A percentile compares a stretch with the other conserved stretches of the same genome.
phyloP scores from a whole-genome alignment of 306 rosid genomes.

The Casuarina equisetifolia region DNA sequence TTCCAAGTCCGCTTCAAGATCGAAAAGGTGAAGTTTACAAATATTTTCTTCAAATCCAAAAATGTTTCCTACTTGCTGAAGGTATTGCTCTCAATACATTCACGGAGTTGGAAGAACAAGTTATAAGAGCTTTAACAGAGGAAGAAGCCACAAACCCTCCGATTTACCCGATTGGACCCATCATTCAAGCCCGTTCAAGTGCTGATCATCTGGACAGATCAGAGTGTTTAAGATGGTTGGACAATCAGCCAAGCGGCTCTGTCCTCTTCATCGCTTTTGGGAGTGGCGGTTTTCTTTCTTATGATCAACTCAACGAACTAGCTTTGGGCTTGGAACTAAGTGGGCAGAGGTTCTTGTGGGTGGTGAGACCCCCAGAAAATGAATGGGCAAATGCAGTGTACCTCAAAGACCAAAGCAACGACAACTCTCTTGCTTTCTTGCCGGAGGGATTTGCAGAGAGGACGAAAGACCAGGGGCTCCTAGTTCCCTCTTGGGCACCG shows the following conservation, averaged over 20 bases:
- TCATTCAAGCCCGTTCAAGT: conserved; percentile 18
- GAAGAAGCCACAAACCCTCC: not conserved
- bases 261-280: no score
- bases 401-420: no score
- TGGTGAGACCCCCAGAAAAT: conserved; percentile 25
- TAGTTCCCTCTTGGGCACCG: conserved; percentile 13
- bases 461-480: not conserved
- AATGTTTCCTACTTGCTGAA: conserved; percentile 5
- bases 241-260: conserved; percentile 13
- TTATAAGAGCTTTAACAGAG: conserved; percentile 10
- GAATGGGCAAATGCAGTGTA: conserved; percentile 20
- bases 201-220: conserved; percentile 29
- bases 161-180: conserved; percentile 33
- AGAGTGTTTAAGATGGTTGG: conserved; percentile 39
- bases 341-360: conserved; percentile 32
- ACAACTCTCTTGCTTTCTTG: conserved; percentile 25
- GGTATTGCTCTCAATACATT: conserved; percentile 31
- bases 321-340: conserved; percentile 31
- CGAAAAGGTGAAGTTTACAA: conserved; percentile 22
- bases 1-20: not conserved
- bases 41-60: not conserved
- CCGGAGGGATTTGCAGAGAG: conserved; percentile 27
- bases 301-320: conserved; percentile 31
- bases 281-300: conserved; percentile 40
- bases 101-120: conserved; percentile 13